A percentile compares a stretch with the other conserved stretches of the same genome.
These are phyloP conservation scores for Andrographis paniculata DNA, from an alignment of 305 asterid species.

Conservation along the genomic window DNA sequence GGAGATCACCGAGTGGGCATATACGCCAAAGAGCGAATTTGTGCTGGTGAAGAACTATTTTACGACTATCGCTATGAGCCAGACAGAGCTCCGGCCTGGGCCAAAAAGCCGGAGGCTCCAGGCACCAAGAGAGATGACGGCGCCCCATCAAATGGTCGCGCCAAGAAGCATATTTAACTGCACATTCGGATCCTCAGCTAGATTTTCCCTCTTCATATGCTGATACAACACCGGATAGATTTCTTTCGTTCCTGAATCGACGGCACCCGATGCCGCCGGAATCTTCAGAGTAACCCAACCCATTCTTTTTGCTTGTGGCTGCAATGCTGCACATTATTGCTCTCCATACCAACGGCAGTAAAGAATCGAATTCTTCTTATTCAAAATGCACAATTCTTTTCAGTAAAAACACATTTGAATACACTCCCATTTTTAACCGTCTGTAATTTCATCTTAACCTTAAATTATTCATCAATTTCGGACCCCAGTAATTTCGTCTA, in stretches of 20 bases:
- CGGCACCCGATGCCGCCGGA: conserved; percentile 14
- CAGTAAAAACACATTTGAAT: too few species aligned
- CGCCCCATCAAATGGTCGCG: conserved; percentile 53
- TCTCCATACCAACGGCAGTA: conserved; percentile 24
- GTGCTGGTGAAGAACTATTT: conserved; percentile 81
- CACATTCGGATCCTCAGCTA: background rate
- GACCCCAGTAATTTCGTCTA: too few species aligned
- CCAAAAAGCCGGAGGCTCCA: conserved; percentile 72
- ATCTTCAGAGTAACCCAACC: conserved; percentile 28
- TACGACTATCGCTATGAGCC: conserved; percentile 82
- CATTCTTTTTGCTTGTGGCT: conserved; percentile 31
- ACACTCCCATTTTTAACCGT: too few species aligned
- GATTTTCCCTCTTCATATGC: conserved; percentile 23
- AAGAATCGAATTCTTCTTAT: too few species aligned
- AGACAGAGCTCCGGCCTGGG: conserved; percentile 83
- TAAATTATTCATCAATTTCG: too few species aligned
- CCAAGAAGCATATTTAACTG: conserved; percentile 59
- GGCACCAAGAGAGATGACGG: conserved; percentile 50
- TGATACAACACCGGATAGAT: background rate
- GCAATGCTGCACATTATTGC: conserved; percentile 9
- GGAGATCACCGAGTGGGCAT: conserved; percentile 98
- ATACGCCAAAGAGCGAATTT: conserved; percentile 72
- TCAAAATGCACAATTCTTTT: too few species aligned
- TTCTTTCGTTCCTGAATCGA: conserved; percentile 25
- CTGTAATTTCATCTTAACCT: too few species aligned